Conservation (phyloP, 2,329 filamentous ascomycete species). For the Macroventuria anomochaeta region DNA sequence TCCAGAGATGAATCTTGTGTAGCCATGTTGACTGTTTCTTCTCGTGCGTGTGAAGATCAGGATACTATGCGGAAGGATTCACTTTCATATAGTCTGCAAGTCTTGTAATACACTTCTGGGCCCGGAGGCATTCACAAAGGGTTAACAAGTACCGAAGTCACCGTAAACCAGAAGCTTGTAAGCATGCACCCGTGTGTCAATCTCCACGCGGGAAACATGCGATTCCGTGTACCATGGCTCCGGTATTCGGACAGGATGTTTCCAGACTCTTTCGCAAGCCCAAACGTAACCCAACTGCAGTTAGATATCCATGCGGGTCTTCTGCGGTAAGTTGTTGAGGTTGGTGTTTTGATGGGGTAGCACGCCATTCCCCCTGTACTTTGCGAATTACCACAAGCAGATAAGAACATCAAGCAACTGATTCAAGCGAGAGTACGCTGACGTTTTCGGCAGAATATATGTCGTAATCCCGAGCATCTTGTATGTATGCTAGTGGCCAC, state of each 20-base stretch:
- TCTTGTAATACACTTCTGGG: not conserved
- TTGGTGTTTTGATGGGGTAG: constrained; percentile 27
- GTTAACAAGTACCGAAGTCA: constrained; percentile 9
- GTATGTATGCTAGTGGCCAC: not conserved
- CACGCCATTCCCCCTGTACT: constrained; percentile 34
- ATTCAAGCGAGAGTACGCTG: not conserved
- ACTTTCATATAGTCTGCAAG: constrained; percentile 3
- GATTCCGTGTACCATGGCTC: not conserved
- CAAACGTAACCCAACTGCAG: not conserved
- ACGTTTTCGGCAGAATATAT: constrained; percentile 6
- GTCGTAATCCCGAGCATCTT: constrained; percentile 15
- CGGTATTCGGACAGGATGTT: constrained; percentile 1
- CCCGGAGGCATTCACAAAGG: constrained; percentile 1
- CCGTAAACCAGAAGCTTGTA: not conserved
- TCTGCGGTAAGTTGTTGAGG: constrained; percentile 5
- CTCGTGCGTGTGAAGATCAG: not conserved
- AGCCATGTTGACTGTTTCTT: constrained; percentile 18
- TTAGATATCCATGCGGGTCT: not conserved
- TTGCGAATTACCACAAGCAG: constrained; percentile 20
- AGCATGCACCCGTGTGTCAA: not conserved
- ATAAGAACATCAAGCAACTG: constrained; percentile 1
- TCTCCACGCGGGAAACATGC: not conserved
- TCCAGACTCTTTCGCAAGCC: not conserved
- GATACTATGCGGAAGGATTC: not conserved
- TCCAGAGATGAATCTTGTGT: constrained; percentile 24